Conservation (phyloP, 2,329 filamentous ascomycete genomes). For the Colletotrichum truncatum region DNA sequence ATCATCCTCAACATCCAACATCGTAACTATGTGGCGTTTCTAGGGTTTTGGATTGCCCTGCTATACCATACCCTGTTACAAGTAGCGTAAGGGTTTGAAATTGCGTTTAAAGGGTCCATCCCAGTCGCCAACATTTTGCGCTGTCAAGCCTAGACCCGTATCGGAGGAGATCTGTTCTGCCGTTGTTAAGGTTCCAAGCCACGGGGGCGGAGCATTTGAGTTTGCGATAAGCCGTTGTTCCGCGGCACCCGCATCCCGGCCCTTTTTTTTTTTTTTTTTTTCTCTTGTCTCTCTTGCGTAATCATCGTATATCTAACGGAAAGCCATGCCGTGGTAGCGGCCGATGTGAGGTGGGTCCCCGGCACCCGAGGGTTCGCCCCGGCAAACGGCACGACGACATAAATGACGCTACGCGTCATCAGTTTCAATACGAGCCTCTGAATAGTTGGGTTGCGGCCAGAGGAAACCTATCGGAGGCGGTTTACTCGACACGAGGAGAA, state of each 20-base stretch:
- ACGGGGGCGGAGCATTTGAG: background rate
- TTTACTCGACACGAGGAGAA: too few species aligned
- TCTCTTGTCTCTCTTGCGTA: too few species aligned
- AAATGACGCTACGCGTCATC: background rate
- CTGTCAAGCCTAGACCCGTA: too few species aligned
- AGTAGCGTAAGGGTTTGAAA: background rate
- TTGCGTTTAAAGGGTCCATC: constrained; percentile 4
- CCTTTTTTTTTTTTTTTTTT: too few species aligned
- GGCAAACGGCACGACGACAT: background rate
- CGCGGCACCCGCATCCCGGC: background rate
- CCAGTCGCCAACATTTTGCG: constrained; percentile 11
- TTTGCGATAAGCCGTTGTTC: background rate
- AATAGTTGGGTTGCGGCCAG: background rate
- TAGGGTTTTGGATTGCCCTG: constrained; percentile 3
- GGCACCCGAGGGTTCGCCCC: background rate
- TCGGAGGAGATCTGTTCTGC: background rate
- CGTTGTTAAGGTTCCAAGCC: background rate
- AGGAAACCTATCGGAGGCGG: too few species aligned
- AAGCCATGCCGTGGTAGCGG: background rate
- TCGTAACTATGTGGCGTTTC: background rate
- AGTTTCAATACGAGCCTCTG: background rate
- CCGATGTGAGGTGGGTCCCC: constrained; percentile 2
- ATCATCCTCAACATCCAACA: background rate
- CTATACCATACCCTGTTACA: background rate
- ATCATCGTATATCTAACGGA: background rate